Conservation (phyloP, 169 alveolate genomes). For the Cryptosporidium andersoni region DNA sequence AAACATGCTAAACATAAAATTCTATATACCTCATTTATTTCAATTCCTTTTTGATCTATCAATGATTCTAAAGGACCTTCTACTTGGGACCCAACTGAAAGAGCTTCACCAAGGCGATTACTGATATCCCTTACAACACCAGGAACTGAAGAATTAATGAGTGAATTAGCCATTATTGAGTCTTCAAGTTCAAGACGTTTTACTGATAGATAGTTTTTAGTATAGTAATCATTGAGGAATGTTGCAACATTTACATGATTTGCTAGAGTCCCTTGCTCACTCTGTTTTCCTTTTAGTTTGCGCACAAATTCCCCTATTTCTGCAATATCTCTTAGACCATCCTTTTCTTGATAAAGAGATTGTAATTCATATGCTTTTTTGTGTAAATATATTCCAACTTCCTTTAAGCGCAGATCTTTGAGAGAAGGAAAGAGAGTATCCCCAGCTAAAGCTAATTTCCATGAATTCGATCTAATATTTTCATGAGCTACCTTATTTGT, state of each 20-base stretch:
- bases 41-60: slow-evolving; percentile 71
- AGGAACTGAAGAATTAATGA: slow-evolving; percentile 10
- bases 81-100: slow-evolving; percentile 29
- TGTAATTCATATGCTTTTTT: slow-evolving; percentile 85
- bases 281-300: slow-evolving; percentile 84
- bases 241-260: slow-evolving; percentile 88
- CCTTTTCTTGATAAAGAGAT: slow-evolving; percentile 84
- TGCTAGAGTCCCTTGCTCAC: slow-evolving; percentile 86
- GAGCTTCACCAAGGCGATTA: slow-evolving; percentile 19
- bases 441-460: slow-evolving; percentile 56
- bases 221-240: slow-evolving; percentile 75
- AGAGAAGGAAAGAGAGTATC: slow-evolving; percentile 80
- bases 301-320: slow-evolving; percentile 85
- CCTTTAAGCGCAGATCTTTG: slow-evolving; percentile 81
- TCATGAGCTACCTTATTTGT: slow-evolving; percentile 55
- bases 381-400: slow-evolving; percentile 83
- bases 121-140: slow-evolving; percentile 42
- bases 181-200: slow-evolving; percentile 83
- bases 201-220: slow-evolving; percentile 78
- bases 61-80: slow-evolving; percentile 55
- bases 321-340: slow-evolving; percentile 80
- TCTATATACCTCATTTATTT: slow-evolving; percentile 73
- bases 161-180: slow-evolving; percentile 70
- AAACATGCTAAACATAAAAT: slow-evolving; percentile 75
- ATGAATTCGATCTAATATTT: slow-evolving; percentile 2